phyloP scores from a whole-genome alignment of 805 yeast species.

The Yamadazyma kitorensis region DNA sequence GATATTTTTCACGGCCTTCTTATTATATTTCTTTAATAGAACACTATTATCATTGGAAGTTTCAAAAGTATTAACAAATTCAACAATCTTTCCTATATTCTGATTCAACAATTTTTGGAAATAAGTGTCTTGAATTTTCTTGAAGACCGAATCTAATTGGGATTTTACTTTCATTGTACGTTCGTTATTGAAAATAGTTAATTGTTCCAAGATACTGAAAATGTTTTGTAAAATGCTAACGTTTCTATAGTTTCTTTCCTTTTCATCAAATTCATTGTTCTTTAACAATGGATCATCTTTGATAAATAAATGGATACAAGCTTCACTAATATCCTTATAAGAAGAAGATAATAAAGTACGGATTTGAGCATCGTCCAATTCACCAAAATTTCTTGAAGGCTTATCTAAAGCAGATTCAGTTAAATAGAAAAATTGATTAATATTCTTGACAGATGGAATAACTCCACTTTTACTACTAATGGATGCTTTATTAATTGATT shows the following conservation, averaged over 20 bases:
- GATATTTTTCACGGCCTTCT: conserved; percentile 56
- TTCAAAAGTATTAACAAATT: conserved; percentile 64
- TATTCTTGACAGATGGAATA: conserved; percentile 30
- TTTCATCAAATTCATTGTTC: conserved; percentile 42
- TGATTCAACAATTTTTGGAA: conserved; percentile 36
- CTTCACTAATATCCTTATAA: conserved; percentile 30
- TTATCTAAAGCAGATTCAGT: conserved; percentile 34
- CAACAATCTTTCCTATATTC: conserved; percentile 64
- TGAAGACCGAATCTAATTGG: conserved; percentile 26
- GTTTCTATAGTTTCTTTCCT: conserved; percentile 39
- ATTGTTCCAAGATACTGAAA: conserved; percentile 32
- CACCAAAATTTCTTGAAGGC: conserved; percentile 14
- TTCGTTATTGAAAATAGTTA: conserved; percentile 20
- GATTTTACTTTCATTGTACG: conserved; percentile 22
- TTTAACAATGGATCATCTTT: conserved; percentile 44
- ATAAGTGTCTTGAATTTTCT: conserved; percentile 26
- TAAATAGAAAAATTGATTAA: conserved; percentile 29
- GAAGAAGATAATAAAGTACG: conserved; percentile 25
- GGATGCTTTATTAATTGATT: conserved; percentile 30
- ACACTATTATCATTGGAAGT: conserved; percentile 49
- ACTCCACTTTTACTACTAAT: conserved; percentile 37
- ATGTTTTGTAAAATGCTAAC: conserved; percentile 40
- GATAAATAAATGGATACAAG: conserved; percentile 31
- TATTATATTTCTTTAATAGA: conserved; percentile 62
- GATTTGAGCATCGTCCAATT: conserved; percentile 18